Conservation (phyloP, 2,329 filamentous ascomycete genomes). For the Trichoderma koningiopsis region DNA sequence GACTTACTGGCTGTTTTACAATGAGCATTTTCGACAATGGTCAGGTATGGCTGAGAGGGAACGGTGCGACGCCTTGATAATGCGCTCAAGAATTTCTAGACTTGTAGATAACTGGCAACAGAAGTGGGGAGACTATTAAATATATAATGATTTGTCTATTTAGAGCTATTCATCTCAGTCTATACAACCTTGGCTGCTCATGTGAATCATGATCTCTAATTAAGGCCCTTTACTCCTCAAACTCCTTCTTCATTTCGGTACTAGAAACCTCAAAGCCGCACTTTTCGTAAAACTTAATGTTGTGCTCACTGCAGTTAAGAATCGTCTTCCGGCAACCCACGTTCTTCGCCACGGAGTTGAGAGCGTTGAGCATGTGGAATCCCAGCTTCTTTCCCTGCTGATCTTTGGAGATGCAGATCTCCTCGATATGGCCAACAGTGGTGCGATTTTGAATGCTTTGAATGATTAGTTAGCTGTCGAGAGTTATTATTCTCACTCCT, state of each 20-base stretch:
- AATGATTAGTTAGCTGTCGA: not conserved
- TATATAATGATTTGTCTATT: not conserved
- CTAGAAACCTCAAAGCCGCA: constrained; percentile 32
- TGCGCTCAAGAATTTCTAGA: not conserved
- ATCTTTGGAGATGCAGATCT: constrained; percentile 77
- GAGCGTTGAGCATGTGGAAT: constrained; percentile 72
- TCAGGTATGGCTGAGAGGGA: not conserved
- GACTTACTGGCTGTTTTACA: not conserved
- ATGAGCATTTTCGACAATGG: too few species aligned
- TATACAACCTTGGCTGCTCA: not conserved
- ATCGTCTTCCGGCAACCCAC: constrained; percentile 82
- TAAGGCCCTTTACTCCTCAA: not conserved
- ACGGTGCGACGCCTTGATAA: not conserved
- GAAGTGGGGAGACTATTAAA: not conserved
- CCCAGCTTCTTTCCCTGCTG: constrained; percentile 83
- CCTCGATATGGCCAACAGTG: constrained; percentile 78
- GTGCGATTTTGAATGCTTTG: constrained; percentile 65
- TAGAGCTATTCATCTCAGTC: not conserved
- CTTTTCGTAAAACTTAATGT: constrained; percentile 72
- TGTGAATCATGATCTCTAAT: not conserved
- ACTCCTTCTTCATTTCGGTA: constrained; percentile 30
- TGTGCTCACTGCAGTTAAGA: constrained; percentile 75
- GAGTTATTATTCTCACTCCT: not conserved
- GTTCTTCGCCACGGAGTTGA: constrained; percentile 71
- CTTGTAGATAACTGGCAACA: constrained; percentile 13